Conservation (phyloP, 345 rosid genomes). For the Diplotaxis tenuifolia region DNA sequence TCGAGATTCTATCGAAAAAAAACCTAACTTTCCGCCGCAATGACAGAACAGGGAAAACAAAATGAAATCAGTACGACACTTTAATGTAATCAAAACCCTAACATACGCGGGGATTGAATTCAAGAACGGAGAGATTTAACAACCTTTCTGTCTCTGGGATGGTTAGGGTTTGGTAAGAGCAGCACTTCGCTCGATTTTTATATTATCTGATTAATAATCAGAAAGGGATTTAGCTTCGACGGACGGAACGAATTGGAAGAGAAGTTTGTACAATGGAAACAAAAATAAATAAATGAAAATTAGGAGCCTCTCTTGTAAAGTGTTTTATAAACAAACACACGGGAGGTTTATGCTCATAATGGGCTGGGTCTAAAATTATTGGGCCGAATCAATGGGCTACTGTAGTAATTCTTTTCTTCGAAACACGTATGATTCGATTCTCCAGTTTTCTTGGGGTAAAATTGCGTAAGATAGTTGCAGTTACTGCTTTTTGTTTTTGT, state of each 20-base stretch:
- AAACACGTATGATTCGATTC: no score
- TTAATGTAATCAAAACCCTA: no score
- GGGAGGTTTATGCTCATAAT: neutral
- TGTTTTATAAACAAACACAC: neutral
- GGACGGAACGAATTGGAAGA: neutral
- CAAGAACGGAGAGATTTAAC: conserved; percentile 1
- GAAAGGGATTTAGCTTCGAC: conserved; percentile 1
- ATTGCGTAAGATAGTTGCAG: no score
- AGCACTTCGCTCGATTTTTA: conserved; percentile 3
- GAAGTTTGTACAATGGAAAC: neutral
- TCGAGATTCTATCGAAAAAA: conserved; percentile 19
- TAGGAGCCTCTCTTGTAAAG: neutral
- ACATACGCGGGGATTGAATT: conserved; percentile 7
- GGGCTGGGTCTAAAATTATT: conserved; percentile 9
- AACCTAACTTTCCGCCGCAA: conserved; percentile 35
- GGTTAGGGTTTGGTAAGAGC: conserved; percentile 28
- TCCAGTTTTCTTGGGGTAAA: no score
- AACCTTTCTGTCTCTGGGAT: neutral
- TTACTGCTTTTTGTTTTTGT: neutral
- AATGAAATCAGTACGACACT: neutral
- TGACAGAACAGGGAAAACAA: conserved; percentile 13
- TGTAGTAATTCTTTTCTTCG: no score
- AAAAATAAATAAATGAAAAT: neutral
- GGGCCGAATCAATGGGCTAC: neutral
- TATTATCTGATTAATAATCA: neutral